Percentiles rank a stretch among this genome's conserved stretches.
Evolutionary conservation across 345 rosid species (phyloP).

Genomic region (Aurinia saxatilis): DNA sequence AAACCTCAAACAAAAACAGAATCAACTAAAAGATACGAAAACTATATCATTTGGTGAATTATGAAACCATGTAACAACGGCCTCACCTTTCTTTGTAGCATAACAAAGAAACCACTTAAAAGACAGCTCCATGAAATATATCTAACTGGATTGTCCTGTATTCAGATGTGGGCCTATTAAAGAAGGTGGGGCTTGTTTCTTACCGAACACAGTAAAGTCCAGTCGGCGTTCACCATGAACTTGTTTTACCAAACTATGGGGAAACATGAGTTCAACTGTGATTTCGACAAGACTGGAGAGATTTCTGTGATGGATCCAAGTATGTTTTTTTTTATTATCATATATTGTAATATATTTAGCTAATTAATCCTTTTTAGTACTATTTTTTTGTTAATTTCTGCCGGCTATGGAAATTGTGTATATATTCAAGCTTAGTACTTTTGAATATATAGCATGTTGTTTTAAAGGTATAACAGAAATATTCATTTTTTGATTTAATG

Average conservation of each 20-base stretch:
- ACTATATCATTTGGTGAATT: background rate
- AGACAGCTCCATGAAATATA: constrained; percentile 41
- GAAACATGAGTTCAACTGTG: constrained; percentile 44
- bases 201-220: constrained; percentile 60
- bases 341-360: no score
- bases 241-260: constrained; percentile 51
- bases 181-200: constrained; percentile 42
- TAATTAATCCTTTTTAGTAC: no score
- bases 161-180: constrained; percentile 53
- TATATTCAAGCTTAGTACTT: background rate
- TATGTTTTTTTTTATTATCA: no score
- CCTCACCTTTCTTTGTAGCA: constrained; percentile 50
- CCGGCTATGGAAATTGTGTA: constrained; percentile 26
- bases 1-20: constrained; percentile 20
- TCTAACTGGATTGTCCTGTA: constrained; percentile 43
- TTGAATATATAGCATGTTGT: no score
- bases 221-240: constrained; percentile 69
- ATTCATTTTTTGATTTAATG: no score
- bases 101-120: constrained; percentile 40
- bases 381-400: background rate
- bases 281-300: constrained; percentile 51
- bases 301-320: constrained; percentile 46
- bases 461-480: no score
- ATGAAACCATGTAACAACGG: background rate
- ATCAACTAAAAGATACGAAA: background rate